Percentiles rank a stretch among this genome's conserved stretches.
These are phyloP conservation scores for Fusarium goolgardi DNA, from an alignment of 2,329 filamentous ascomycete genomes.

Conservation along the genomic window DNA sequence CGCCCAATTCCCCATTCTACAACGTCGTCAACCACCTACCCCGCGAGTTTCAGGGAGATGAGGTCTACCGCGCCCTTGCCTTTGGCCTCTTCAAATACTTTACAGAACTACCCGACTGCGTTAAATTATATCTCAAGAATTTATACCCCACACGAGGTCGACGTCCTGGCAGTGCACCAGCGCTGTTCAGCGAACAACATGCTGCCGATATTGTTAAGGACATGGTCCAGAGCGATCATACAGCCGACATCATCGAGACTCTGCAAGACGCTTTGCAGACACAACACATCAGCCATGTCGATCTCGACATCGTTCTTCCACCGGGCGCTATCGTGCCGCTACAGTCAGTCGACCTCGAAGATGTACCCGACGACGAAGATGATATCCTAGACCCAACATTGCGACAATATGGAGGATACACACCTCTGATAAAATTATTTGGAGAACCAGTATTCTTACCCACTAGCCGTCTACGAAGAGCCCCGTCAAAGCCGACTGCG, in stretches of 20 bases:
- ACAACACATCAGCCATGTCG: slow-evolving; percentile 85
- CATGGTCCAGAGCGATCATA: slow-evolving; percentile 85
- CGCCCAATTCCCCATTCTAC: slow-evolving; percentile 92
- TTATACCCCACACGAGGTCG: slow-evolving; percentile 66
- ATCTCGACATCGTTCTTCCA: slow-evolving; percentile 88
- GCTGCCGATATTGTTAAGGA: slow-evolving; percentile 88
- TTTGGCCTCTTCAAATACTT: slow-evolving; percentile 97
- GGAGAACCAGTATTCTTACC: slow-evolving; percentile 89
- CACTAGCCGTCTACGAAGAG: slow-evolving; percentile 83
- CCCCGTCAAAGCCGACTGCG: slow-evolving; percentile 86
- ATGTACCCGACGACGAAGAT: slow-evolving; percentile 71
- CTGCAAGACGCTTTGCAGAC: slow-evolving; percentile 82
- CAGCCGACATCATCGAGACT: slow-evolving; percentile 76
- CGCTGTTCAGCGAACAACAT: slow-evolving; percentile 90
- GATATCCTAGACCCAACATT: slow-evolving; percentile 72
- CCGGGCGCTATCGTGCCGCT: slow-evolving; percentile 78
- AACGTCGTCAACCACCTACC: slow-evolving; percentile 89
- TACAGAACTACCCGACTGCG: slow-evolving; percentile 80
- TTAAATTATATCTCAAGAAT: slow-evolving; percentile 77
- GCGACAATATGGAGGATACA: slow-evolving; percentile 81
- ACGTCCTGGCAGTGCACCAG: slow-evolving; percentile 72
- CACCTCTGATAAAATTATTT: slow-evolving; percentile 79
- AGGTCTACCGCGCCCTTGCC: slow-evolving; percentile 88
- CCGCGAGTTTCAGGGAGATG: slow-evolving; percentile 94
- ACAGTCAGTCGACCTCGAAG: slow-evolving; percentile 68